Evolutionary conservation across 2,329 filamentous ascomycete species (phyloP), one percentile per base, ranked within the genome.

Genomic region (Colletotrichum scovillei): DNA sequence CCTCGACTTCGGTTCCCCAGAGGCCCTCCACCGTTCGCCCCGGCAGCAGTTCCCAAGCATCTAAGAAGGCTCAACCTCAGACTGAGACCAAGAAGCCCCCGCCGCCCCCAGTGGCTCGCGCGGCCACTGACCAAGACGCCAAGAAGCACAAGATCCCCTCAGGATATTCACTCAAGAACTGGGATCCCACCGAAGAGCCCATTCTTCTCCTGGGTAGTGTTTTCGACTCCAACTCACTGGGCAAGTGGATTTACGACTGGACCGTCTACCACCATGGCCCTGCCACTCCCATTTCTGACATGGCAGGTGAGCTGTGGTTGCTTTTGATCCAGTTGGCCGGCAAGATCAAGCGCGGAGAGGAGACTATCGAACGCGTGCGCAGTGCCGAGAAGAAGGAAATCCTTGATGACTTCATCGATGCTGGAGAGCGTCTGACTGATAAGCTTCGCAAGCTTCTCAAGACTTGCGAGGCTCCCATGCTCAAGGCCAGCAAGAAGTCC

Each of bases 231-330:
- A 98, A 98, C 88, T 98, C 95, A 30, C 89, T 99, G 35, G 97
- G 97, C 80, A 98, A 98, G 85, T 99, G 97, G 97, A 97, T 99
- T 80, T 99, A 98, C 84, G 97, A 98, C 88, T 99, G 97, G 97
- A 98, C 97, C 22, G 94, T 98, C 76, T 98, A 94, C 86, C 92
- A 93, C 81, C 92, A 97, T 77, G 94, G 94, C 49, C 90, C 95
- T 16, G 90, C 90, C 53, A 95, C 93, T 12, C 94, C 95, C 63
- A 94, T 98, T 80, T 91, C 95, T 66, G 95, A 98, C 76, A 92
- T 97, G 83, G 95, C 97, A 2, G 97, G 96, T 77, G 95, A 98
- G 79, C 88, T 99, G 67, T 99, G 97, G 97, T 89, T 98, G 28
- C 89, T 98, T 62, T 90, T 98, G 72, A 98, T 98, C 82, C 94